Conservation (phyloP, 768 basidiomycete species). For the Mycena vitilis region DNA sequence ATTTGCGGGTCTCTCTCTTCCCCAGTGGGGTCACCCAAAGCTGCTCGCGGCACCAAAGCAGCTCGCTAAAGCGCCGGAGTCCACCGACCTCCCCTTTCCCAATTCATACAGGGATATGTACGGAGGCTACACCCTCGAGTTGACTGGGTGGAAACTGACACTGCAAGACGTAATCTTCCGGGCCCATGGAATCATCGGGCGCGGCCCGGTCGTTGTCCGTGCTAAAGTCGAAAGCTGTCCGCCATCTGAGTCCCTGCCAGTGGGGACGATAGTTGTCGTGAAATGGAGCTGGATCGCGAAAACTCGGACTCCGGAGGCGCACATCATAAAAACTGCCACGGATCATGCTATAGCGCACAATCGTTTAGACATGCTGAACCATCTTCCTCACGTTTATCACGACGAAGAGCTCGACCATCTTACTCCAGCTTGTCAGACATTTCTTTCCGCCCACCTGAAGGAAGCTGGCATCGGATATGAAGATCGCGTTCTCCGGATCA, state of each 20-base stretch:
- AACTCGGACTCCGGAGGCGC: slow-evolving; percentile 14
- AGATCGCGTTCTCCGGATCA: slow-evolving; percentile 7
- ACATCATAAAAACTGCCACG: slow-evolving; percentile 8
- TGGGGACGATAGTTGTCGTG: slow-evolving; percentile 12
- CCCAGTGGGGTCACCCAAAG: slow-evolving; percentile 18
- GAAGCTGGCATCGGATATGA: slow-evolving; percentile 11
- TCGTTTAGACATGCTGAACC: slow-evolving; percentile 6
- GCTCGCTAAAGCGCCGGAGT: neutral
- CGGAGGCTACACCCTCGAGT: neutral
- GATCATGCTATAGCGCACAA: neutral
- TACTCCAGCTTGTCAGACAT: neutral
- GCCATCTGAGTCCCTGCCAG: too few species aligned
- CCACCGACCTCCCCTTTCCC: slow-evolving; percentile 5
- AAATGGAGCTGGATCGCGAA: slow-evolving; percentile 22
- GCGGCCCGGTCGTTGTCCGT: slow-evolving; percentile 20
- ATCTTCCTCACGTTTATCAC: slow-evolving; percentile 17
- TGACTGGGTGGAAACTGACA: neutral
- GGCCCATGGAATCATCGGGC: slow-evolving; percentile 19
- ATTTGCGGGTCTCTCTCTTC: slow-evolving; percentile 11
- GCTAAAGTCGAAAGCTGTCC: slow-evolving; percentile 2
- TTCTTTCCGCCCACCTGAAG: neutral
- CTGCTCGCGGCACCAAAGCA: slow-evolving; percentile 1
- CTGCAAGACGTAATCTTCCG: slow-evolving; percentile 13
- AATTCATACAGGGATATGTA: too few species aligned
- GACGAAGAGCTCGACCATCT: slow-evolving; percentile 10